Evolutionary conservation across 345 rosid genomes (phyloP).

Genomic region (Eucalyptus paniculata): DNA sequence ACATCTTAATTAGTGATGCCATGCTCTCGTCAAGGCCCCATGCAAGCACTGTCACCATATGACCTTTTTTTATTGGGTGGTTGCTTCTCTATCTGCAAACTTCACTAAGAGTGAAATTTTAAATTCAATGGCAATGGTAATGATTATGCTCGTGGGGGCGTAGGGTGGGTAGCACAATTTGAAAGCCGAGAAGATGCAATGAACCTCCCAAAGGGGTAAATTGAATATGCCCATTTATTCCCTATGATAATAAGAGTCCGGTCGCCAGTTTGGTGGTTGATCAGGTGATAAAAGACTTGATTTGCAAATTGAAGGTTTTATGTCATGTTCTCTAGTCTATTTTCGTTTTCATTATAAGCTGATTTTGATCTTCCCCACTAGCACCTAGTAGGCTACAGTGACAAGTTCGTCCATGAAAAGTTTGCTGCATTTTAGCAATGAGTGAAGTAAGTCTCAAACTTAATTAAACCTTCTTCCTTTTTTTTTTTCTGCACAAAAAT

Average conservation of each 20-base stretch:
- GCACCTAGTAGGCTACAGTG: neutral
- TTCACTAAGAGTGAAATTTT: neutral
- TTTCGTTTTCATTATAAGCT: neutral
- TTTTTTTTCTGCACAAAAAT: neutral
- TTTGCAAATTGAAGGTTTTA: neutral
- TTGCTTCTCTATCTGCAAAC: neutral
- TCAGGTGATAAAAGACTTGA: neutral
- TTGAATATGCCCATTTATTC: neutral
- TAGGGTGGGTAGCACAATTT: neutral
- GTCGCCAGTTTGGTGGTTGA: neutral
- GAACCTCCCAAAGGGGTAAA: neutral
- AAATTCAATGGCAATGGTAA: neutral
- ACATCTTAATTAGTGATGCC: neutral
- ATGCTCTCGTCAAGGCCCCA: neutral
- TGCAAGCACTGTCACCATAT: neutral
- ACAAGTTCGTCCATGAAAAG: neutral
- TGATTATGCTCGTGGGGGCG: neutral
- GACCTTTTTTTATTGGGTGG: neutral
- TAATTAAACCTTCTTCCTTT: neutral
- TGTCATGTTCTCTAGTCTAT: neutral
- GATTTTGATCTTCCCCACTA: neutral
- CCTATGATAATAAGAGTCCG: neutral
- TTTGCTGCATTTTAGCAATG: neutral
- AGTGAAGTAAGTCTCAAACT: neutral
- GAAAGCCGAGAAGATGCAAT: neutral